phyloP scores from a whole-genome alignment of 2,329 filamentous ascomycete species.

The Colletotrichum filicis region DNA sequence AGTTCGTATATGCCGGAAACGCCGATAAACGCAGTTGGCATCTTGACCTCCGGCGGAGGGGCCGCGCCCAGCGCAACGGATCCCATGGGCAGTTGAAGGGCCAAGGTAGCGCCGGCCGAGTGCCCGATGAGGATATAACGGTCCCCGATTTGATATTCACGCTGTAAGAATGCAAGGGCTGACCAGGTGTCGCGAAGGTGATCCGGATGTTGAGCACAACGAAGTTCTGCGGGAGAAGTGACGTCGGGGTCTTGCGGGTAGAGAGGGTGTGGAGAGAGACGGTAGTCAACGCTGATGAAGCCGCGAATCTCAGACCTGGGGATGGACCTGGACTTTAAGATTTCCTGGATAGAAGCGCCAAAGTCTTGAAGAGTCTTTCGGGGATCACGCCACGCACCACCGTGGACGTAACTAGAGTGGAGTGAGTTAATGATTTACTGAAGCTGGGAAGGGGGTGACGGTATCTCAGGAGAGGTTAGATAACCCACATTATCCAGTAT shows the following conservation, averaged over 20 bases:
- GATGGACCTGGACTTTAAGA: constrained; percentile 47
- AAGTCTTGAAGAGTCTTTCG: constrained; percentile 58
- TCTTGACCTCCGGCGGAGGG: constrained; percentile 42
- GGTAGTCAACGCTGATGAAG: constrained; percentile 73
- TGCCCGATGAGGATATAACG: constrained; percentile 70
- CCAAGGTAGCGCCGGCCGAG: constrained; percentile 72
- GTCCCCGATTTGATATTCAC: constrained; percentile 56
- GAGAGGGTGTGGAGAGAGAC: constrained; percentile 64
- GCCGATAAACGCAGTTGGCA: constrained; percentile 67
- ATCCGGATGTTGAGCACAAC: constrained; percentile 65
- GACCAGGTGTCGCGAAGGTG: constrained; percentile 68
- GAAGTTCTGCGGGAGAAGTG: constrained; percentile 40
- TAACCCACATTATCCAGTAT: constrained; percentile 51
- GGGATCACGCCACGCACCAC: constrained; percentile 73
- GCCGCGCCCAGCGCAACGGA: constrained; percentile 41
- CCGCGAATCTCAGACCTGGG: constrained; percentile 59
- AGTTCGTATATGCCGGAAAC: constrained; percentile 77
- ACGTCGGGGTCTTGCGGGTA: constrained; percentile 47
- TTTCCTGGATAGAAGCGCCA: constrained; percentile 53
- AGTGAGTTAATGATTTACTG: not conserved
- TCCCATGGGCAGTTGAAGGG: constrained; percentile 68
- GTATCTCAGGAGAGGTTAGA: not conserved
- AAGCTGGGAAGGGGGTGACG: not conserved
- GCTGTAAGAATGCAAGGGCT: constrained; percentile 60
- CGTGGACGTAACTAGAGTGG: constrained; percentile 63